Percentiles rank a stretch among this genome's conserved stretches.
phyloP scores from a whole-genome alignment of 768 basidiomycete genomes.

The Leccinum disarticulatum region DNA sequence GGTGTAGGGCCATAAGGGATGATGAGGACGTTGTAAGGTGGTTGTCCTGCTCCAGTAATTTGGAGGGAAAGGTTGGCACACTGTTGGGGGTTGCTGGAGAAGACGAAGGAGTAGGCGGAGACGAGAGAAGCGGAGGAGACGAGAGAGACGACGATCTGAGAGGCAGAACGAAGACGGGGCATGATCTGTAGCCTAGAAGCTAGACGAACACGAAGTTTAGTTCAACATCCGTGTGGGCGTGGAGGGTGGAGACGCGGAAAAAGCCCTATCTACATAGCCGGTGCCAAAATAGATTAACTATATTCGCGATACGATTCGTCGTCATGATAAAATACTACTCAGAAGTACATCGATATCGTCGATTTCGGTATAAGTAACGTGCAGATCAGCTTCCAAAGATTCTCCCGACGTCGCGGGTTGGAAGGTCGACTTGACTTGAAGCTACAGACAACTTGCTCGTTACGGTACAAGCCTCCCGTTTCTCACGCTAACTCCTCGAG shows the following conservation, averaged over 20 bases:
- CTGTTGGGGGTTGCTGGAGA: conserved; percentile 54
- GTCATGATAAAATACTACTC: neutral
- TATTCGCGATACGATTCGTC: neutral
- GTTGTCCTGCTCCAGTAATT: conserved; percentile 59
- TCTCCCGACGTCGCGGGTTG: neutral
- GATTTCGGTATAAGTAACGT: neutral
- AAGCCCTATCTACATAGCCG: neutral
- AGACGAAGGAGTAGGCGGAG: conserved; percentile 43
- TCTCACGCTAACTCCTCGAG: neutral
- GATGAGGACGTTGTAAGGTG: conserved; percentile 68
- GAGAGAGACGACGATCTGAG: conserved; percentile 10
- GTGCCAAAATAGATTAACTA: conserved; percentile 11
- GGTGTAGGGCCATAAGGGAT: conserved; percentile 67
- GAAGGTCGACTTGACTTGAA: neutral
- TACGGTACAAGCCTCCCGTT: neutral
- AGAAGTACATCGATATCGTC: neutral
- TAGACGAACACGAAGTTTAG: conserved; percentile 3
- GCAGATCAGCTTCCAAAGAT: conserved; percentile 9
- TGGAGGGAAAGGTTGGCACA: conserved; percentile 62
- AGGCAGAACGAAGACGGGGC: conserved; percentile 1
- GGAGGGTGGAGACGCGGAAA: neutral
- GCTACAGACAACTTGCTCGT: too few relatives aligned
- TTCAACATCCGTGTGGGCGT: conserved; percentile 10
- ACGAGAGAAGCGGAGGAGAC: conserved; percentile 30
- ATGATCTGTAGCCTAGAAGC: conserved; percentile 10